A percentile compares a stretch with the other conserved stretches of the same genome.
These are phyloP conservation scores for Elaeis guineensis DNA, from an alignment of 176 grass and related monocot species.

Conservation along the genomic window DNA sequence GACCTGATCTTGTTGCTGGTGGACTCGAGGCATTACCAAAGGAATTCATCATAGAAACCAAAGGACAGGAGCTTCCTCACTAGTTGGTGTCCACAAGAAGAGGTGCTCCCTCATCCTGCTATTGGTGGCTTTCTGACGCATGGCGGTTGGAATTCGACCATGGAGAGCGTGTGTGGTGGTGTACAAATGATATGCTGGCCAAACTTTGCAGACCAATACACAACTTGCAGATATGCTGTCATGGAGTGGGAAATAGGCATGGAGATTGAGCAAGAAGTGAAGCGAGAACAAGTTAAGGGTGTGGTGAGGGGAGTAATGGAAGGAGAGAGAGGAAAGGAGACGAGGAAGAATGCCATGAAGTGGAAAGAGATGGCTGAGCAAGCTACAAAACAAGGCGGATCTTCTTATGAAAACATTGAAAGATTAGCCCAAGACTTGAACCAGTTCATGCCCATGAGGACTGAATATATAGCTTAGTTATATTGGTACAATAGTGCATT, in stretches of 20 bases:
- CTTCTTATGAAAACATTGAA: not conserved
- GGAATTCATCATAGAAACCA: not conserved
- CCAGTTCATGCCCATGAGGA: too few relatives aligned
- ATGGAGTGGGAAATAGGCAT: not conserved
- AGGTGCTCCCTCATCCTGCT: too few relatives aligned
- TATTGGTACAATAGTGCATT: too few relatives aligned
- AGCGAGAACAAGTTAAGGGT: not conserved
- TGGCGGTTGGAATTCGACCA: not conserved
- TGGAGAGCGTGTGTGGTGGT: not conserved
- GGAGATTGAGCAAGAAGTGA: not conserved
- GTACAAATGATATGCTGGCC: slow-evolving; percentile 8
- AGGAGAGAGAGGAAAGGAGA: not conserved
- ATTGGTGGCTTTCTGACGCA: too few relatives aligned
- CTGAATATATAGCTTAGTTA: too few relatives aligned
- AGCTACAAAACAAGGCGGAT: not conserved
- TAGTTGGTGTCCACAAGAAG: too few relatives aligned
- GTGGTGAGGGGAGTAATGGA: not conserved
- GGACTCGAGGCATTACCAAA: not conserved
- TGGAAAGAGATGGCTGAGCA: slow-evolving; percentile 1
- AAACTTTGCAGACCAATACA: slow-evolving; percentile 2
- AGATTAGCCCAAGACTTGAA: not conserved
- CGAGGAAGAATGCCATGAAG: not conserved
- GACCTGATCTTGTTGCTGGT: not conserved
- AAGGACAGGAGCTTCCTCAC: not conserved
- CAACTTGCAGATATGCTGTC: not conserved